Percentiles rank a stretch among this genome's conserved stretches.
Evolutionary conservation across 805 yeast genomes (phyloP).

Genomic region (Kazachstania taianensis): DNA sequence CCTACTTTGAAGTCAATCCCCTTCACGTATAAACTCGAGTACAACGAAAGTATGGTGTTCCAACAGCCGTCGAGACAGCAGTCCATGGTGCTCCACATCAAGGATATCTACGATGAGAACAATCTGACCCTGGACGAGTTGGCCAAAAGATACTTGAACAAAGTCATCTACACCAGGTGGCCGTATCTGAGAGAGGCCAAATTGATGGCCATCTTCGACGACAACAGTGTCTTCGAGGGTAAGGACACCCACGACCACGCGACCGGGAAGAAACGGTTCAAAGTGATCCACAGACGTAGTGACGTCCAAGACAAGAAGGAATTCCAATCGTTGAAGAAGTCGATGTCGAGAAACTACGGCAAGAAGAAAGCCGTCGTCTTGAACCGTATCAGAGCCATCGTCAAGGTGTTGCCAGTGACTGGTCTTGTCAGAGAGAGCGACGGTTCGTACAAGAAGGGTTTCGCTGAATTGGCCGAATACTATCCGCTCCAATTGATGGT

Average conservation of each 20-base stretch:
- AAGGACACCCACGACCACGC: conserved; percentile 5
- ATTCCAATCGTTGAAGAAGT: conserved; percentile 34
- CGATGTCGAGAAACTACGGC: conserved; percentile 35
- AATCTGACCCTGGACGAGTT: conserved; percentile 53
- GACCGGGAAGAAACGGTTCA: conserved; percentile 21
- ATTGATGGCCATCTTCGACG: conserved; percentile 54
- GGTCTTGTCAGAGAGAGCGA: conserved; percentile 60
- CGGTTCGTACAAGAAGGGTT: conserved; percentile 78
- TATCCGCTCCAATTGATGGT: conserved; percentile 80
- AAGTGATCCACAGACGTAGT: conserved; percentile 24
- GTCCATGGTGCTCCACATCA: conserved; percentile 60
- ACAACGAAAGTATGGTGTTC: conserved; percentile 65
- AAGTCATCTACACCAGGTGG: conserved; percentile 69
- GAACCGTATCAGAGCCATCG: conserved; percentile 45
- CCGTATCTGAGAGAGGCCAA: conserved; percentile 83
- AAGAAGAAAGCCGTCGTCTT: conserved; percentile 53
- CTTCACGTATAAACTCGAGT: conserved; percentile 41
- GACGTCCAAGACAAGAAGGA: conserved; percentile 39
- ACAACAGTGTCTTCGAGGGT: conserved; percentile 35
- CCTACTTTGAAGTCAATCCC: conserved; percentile 72
- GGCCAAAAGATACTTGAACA: conserved; percentile 50
- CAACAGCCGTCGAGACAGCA: conserved; percentile 78
- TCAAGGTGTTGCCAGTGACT: conserved; percentile 61
- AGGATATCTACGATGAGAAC: conserved; percentile 38
- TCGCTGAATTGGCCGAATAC: conserved; percentile 38